These are phyloP conservation scores for Omphalea diandra DNA, from an alignment of 441 rosid genomes.

Conservation along the genomic window DNA sequence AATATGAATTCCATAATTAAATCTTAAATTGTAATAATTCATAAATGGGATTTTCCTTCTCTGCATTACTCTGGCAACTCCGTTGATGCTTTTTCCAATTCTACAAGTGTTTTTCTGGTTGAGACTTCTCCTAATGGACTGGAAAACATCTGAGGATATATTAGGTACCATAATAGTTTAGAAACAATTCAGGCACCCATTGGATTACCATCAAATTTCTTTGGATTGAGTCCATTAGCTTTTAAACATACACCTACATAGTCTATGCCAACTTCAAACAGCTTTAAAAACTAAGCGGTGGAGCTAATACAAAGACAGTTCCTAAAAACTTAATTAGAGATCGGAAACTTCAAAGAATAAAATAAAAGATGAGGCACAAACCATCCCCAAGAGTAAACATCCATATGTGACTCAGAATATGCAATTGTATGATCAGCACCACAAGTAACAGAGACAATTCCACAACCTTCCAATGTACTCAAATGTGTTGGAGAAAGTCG, in stretches of 20 bases:
- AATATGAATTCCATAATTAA: too few species aligned
- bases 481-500: slow-evolving; percentile 73
- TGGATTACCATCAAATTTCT: not conserved
- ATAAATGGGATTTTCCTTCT: too few species aligned
- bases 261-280: not conserved
- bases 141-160: too few species aligned
- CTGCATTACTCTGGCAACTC: too few species aligned
- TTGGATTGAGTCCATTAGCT: not conserved
- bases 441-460: slow-evolving; percentile 67
- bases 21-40: too few species aligned
- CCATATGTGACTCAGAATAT: slow-evolving; percentile 54
- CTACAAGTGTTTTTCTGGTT: too few species aligned
- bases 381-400: slow-evolving; percentile 99
- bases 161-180: not conserved
- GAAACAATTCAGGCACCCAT: not conserved
- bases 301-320: not conserved
- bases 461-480: slow-evolving; percentile 66
- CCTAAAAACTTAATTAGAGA: not conserved
- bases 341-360: slow-evolving; percentile 1
- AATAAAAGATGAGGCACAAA: slow-evolving; percentile 33
- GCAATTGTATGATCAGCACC: slow-evolving; percentile 98
- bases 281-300: not conserved
- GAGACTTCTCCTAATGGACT: too few species aligned
- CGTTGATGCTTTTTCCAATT: too few species aligned
- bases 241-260: not conserved